A percentile compares a stretch with the other conserved stretches of the same genome.
Evolutionary conservation across 495 filamentous ascomycete species (phyloP).

Genomic region (Neurospora tetrasperma): DNA sequence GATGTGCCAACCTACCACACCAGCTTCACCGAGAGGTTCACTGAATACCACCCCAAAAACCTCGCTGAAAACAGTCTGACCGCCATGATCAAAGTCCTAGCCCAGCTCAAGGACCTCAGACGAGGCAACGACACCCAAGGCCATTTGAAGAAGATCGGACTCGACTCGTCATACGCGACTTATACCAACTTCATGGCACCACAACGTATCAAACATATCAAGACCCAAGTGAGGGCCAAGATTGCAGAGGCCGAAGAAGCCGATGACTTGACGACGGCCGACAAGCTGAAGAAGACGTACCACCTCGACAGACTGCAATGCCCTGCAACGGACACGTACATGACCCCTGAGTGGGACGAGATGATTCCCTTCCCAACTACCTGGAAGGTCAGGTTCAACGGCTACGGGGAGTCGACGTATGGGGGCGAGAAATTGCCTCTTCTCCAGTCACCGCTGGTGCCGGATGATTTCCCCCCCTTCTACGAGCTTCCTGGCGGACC

Average conservation of each 20-base stretch:
- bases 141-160: constrained; percentile 4
- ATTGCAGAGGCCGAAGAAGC: neutral
- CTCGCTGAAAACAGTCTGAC: neutral
- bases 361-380: constrained; percentile 13
- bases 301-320: neutral
- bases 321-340: constrained; percentile 7
- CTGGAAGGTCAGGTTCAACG: constrained; percentile 12
- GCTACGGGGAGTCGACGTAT: constrained; percentile 11
- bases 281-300: neutral
- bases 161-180: neutral
- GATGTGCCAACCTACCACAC: neutral
- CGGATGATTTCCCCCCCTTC: constrained; percentile 5
- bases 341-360: constrained; percentile 13
- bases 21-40: constrained; percentile 2
- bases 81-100: constrained; percentile 7
- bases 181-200: constrained; percentile 13
- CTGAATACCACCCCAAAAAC: constrained; percentile 1
- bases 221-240: neutral
- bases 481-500: constrained; percentile 5
- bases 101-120: constrained; percentile 7
- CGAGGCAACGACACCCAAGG: constrained; percentile 11
- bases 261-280: neutral
- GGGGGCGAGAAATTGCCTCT: neutral
- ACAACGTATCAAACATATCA: constrained; percentile 4
- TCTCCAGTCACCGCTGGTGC: neutral